Percentiles rank a stretch among this genome's conserved stretches.
phyloP scores from a whole-genome alignment of 345 rosid genomes.

The Diplotaxis tenuifolia region DNA sequence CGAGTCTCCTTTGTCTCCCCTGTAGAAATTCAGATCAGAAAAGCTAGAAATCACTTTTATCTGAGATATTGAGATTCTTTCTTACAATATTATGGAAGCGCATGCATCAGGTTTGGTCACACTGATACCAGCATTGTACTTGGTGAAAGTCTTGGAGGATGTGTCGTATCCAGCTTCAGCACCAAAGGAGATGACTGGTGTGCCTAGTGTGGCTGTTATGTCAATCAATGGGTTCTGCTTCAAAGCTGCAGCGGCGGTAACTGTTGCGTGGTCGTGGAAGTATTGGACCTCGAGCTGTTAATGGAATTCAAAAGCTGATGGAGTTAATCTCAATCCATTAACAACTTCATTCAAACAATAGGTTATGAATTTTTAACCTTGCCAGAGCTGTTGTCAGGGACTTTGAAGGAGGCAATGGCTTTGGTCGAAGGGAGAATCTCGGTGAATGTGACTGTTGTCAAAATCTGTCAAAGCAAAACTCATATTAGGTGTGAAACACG shows the following conservation, averaged over 20 bases:
- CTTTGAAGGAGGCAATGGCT: conserved; percentile 72
- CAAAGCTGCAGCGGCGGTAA: conserved; percentile 64
- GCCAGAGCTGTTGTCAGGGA: conserved; percentile 75
- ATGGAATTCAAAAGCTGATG: neutral
- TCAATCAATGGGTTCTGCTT: conserved; percentile 70
- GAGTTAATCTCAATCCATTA: neutral
- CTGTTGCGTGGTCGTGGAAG: conserved; percentile 78
- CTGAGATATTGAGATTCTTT: neutral
- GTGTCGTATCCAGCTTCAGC: conserved; percentile 94
- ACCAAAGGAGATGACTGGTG: conserved; percentile 81
- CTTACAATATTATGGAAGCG: conserved; percentile 82
- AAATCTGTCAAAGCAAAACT: conserved; percentile 49
- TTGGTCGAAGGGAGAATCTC: conserved; percentile 84
- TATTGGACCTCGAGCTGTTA: conserved; percentile 81
- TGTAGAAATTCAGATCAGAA: conserved; percentile 25
- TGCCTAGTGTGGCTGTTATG: conserved; percentile 80
- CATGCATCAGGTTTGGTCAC: conserved; percentile 69
- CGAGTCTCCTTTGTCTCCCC: conserved; percentile 92
- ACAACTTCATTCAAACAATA: too few species aligned
- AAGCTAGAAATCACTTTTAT: neutral
- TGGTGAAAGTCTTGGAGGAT: conserved; percentile 57
- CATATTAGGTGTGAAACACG: neutral
- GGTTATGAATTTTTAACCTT: too few species aligned
- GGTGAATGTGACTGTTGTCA: conserved; percentile 60
- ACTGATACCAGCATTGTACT: conserved; percentile 83